These are phyloP conservation scores for Hippophae rhamnoides DNA, from an alignment of 306 rosid species.

Conservation along the genomic window DNA sequence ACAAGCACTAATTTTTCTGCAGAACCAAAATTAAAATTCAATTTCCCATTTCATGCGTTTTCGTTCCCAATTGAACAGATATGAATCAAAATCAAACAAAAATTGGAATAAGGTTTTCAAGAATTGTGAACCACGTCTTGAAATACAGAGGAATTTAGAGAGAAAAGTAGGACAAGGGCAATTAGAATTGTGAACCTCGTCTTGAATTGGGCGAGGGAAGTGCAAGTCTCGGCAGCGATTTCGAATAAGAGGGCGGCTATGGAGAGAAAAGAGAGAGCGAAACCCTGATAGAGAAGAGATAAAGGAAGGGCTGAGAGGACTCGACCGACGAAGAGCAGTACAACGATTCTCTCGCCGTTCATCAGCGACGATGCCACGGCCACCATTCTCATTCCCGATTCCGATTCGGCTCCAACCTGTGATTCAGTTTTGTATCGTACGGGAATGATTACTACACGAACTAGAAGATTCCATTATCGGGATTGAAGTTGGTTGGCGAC, in stretches of 20 bases:
- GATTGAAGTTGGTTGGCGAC: no score
- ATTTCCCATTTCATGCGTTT: not conserved
- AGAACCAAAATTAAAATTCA: not conserved
- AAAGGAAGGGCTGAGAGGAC: constrained; percentile 55
- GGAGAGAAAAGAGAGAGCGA: constrained; percentile 65
- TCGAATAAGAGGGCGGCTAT: constrained; percentile 60
- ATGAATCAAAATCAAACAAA: not conserved
- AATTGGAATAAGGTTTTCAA: not conserved
- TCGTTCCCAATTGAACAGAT: not conserved
- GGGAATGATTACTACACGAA: no score
- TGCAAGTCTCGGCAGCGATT: constrained; percentile 43
- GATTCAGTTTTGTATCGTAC: no score
- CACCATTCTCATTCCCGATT: constrained; percentile 7
- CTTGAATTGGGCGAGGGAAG: constrained; percentile 31
- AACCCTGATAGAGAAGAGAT: constrained; percentile 63
- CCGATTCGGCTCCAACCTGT: not conserved
- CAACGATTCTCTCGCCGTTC: constrained; percentile 74
- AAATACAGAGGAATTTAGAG: not conserved
- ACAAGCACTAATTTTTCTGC: not conserved
- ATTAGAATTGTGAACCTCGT: constrained; percentile 34
- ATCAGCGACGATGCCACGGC: constrained; percentile 27
- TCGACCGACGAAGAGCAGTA: constrained; percentile 44
- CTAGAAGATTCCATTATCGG: no score
- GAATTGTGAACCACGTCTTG: no score
- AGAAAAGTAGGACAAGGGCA: not conserved